Evolutionary conservation across 2,329 filamentous ascomycete species (phyloP), one percentile per base, ranked within the genome.

Genomic region (Microcyclospora pomicola): DNA sequence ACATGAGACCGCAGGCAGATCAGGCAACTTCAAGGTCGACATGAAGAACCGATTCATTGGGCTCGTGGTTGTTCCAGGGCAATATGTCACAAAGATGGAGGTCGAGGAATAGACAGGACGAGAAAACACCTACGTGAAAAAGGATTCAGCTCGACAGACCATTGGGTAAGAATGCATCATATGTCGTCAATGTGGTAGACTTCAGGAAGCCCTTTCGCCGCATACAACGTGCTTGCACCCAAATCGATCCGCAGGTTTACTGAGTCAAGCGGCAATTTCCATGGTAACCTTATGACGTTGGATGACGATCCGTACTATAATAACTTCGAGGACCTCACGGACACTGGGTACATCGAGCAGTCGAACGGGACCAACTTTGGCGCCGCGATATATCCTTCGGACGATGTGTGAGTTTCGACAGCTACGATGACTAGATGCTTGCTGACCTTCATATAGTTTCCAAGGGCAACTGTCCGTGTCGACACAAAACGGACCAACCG

Each of bases 1-100:
- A 33, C 48, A 44, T 43, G 57, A 52, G 44, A 55, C 53, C 44
- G 49, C 53, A 4, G 48, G 48, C 6, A 39, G 5, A 6, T 33
- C 12, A 4, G 48, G 53, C 46, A 63, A 61, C 38, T 54, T 80
- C 39, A 73, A 71, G 44, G 61, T 83, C 38, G 73, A 85, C 49
- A 82, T 93, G 77, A 80, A 75, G 16, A 86, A 82, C 48, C 76
- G 91, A 38, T 93, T 85, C 55, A 73, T 98, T 15, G 91, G 91
- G 0, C 64, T 96, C 16, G 77, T 98, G 2, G 87, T 95, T 15
- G 75, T 98, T 3, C 91, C 91, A 0, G 87, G 88, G 0, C 68
- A 81, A 48, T 76, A 93, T 56, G 83, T 98, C 48, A 76, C 71
- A 42, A 88, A 81, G 65, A 85, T 98, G 51, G 87, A 95, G 59